Percentiles rank a stretch among this genome's conserved stretches.
Conservation (phyloP, 139 green algal species). For the Haematococcus sp. region DNA sequence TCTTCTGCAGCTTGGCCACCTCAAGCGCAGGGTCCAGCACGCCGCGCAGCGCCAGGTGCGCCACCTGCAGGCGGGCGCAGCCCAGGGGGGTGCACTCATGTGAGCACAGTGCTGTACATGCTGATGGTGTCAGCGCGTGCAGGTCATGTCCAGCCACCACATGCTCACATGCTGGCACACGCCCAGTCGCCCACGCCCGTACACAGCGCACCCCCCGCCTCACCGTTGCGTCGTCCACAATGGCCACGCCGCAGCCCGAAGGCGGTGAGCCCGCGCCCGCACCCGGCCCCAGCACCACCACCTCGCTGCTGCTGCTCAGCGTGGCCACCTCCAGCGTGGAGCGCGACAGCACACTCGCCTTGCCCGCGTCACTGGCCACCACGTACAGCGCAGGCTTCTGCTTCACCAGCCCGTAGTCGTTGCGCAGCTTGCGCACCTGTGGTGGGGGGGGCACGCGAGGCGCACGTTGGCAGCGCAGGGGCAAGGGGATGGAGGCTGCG, state of each 20-base stretch:
- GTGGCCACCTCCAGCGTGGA: conserved; percentile 39
- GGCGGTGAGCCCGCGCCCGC: conserved; percentile 42
- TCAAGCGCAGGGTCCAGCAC: conserved; percentile 89
- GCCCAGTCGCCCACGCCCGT: neutral
- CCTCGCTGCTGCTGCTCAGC: conserved; percentile 43
- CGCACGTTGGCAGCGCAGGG: no score
- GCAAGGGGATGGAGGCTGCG: no score
- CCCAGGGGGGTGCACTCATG: no score
- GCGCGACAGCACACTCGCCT: neutral
- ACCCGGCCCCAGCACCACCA: neutral
- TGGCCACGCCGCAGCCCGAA: conserved; percentile 70
- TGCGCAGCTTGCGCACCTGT: conserved; percentile 56
- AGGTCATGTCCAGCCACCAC: neutral
- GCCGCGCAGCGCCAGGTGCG: conserved; percentile 74
- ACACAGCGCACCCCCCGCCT: neutral
- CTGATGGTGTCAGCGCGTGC: neutral
- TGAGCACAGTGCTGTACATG: no score
- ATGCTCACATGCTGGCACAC: neutral
- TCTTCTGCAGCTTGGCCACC: conserved; percentile 87
- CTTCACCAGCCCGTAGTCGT: conserved; percentile 80
- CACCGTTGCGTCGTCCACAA: conserved; percentile 83
- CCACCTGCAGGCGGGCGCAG: no score
- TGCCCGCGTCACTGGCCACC: conserved; percentile 32
- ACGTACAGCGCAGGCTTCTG: conserved; percentile 77
- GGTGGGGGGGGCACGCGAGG: neutral